Percentiles rank a stretch among this genome's conserved stretches.
Conservation (phyloP, 768 basidiomycete genomes). For the Trametes maxima region DNA sequence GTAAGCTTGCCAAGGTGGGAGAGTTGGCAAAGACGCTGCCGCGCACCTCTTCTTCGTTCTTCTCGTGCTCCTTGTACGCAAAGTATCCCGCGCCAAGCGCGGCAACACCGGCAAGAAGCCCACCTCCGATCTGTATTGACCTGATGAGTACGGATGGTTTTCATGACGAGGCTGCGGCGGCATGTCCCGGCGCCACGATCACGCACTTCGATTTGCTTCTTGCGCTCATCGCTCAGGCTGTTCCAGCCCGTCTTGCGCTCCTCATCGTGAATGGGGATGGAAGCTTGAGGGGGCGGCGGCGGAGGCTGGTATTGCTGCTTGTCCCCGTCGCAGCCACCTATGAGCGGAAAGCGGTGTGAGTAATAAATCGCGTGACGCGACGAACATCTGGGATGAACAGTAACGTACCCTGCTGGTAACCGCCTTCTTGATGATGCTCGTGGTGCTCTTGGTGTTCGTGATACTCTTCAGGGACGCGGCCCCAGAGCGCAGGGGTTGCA, state of each 20-base stretch:
- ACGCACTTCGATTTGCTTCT: slow-evolving; percentile 59
- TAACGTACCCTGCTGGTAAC: slow-evolving; percentile 18
- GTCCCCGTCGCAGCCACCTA: slow-evolving; percentile 17
- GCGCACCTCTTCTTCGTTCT: slow-evolving; percentile 59
- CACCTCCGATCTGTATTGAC: slow-evolving; percentile 59
- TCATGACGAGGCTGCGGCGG: too few species aligned
- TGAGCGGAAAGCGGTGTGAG: background rate
- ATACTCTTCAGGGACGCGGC: slow-evolving; percentile 42
- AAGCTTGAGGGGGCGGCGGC: slow-evolving; percentile 31
- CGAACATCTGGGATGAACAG: background rate
- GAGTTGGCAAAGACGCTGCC: background rate
- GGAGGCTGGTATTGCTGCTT: slow-evolving; percentile 28
- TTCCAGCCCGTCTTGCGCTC: slow-evolving; percentile 59
- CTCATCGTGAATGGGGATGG: slow-evolving; percentile 41
- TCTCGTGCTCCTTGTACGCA: slow-evolving; percentile 58
- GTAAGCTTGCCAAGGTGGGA: background rate
- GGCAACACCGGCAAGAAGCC: slow-evolving; percentile 56
- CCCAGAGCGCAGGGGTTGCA: slow-evolving; percentile 69
- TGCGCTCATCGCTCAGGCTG: slow-evolving; percentile 54
- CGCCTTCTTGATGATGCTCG: slow-evolving; percentile 27
- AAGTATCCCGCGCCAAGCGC: slow-evolving; percentile 51
- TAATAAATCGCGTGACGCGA: background rate
- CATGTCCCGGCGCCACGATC: background rate
- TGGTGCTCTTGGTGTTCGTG: slow-evolving; percentile 19
- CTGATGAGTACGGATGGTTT: background rate